phyloP scores from a whole-genome alignment of 208 protist species.

The Trypanosoma conorhini region DNA sequence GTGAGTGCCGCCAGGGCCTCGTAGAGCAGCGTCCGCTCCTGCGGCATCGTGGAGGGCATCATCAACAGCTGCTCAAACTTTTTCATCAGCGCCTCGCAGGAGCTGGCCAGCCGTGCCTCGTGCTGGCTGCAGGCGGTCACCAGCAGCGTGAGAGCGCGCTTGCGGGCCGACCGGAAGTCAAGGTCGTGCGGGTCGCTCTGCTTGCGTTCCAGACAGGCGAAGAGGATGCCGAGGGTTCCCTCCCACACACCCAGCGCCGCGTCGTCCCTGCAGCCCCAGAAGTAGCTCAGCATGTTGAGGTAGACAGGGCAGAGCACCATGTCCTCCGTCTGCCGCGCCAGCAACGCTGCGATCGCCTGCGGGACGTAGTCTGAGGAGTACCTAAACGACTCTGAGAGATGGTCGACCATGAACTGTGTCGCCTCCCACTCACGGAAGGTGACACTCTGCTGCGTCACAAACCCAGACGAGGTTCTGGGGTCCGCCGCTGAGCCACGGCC shows the following conservation, averaged over 20 bases:
- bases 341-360: constrained; percentile 48
- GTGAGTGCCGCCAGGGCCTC: constrained; percentile 69
- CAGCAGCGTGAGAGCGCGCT: constrained; percentile 45
- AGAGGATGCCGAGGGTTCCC: constrained; percentile 56
- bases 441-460: constrained; percentile 68
- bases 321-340: constrained; percentile 46
- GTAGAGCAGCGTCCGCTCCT: constrained; percentile 63
- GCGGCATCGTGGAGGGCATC: constrained; percentile 10
- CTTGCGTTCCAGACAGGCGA: constrained; percentile 33
- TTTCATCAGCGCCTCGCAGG: constrained; percentile 29
- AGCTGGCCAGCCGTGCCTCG: constrained; percentile 34
- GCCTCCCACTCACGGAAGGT: constrained; percentile 78
- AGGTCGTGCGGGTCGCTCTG: constrained; percentile 28
- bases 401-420: constrained; percentile 68
- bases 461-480: constrained; percentile 54
- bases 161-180: constrained; percentile 38
- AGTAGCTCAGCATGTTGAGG: constrained; percentile 80
- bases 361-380: constrained; percentile 41
- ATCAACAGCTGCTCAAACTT: constrained; percentile 58
- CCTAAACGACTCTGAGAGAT: constrained; percentile 62
- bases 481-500: constrained; percentile 50
- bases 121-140: constrained; percentile 34
- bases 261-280: constrained; percentile 64
- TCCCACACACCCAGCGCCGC: constrained; percentile 60
- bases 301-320: constrained; percentile 78